phyloP scores from a whole-genome alignment of 805 yeast species.

The Myxozyma lipomycoides region DNA sequence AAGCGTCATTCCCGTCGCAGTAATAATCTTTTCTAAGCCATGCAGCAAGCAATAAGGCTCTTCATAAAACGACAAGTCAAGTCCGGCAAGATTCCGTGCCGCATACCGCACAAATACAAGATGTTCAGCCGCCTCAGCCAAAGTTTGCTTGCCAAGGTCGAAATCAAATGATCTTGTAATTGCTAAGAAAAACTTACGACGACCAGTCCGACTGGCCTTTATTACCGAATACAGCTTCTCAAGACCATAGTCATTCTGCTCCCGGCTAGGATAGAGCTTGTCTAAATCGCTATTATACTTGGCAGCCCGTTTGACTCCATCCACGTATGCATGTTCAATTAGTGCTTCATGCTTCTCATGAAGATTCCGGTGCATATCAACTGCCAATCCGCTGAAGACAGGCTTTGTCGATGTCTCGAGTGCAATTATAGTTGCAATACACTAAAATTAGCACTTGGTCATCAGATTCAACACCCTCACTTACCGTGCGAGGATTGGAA shows the following conservation, averaged over 20 bases:
- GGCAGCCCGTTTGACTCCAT: constrained; percentile 57
- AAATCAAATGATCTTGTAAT: constrained; percentile 11
- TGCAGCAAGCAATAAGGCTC: constrained; percentile 48
- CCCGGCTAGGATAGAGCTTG: constrained; percentile 28
- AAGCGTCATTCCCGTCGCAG: constrained; percentile 40
- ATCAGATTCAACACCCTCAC: neutral
- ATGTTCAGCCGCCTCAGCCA: constrained; percentile 21
- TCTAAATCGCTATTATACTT: constrained; percentile 41
- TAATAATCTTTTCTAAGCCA: constrained; percentile 44
- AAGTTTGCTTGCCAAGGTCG: neutral
- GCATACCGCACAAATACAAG: constrained; percentile 39
- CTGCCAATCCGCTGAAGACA: constrained; percentile 47
- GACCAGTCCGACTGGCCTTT: constrained; percentile 40
- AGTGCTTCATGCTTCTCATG: constrained; percentile 67
- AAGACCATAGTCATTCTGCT: constrained; percentile 39
- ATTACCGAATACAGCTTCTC: constrained; percentile 44
- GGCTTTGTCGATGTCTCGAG: constrained; percentile 52
- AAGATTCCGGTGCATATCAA: constrained; percentile 51
- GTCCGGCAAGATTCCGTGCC: constrained; percentile 41
- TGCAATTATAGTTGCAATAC: constrained; percentile 64
- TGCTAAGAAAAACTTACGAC: constrained; percentile 41
- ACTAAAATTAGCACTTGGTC: neutral
- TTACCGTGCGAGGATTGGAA: constrained; percentile 66
- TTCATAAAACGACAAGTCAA: constrained; percentile 46
- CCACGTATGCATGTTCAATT: constrained; percentile 59